Percentiles rank a stretch among this genome's conserved stretches.
phyloP scores from a whole-genome alignment of 805 yeast genomes.

The Grigorovia transvaalensis region DNA sequence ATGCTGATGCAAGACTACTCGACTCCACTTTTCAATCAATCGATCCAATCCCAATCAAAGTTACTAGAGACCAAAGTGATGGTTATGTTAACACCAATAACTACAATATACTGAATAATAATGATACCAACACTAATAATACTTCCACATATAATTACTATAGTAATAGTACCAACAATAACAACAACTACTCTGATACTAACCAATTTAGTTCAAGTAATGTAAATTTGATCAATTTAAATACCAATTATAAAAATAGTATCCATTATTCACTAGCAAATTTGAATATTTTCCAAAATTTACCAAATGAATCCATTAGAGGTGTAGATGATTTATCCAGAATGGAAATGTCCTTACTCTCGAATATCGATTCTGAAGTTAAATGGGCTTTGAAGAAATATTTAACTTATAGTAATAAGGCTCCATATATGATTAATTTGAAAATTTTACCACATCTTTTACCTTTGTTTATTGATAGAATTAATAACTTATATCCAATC shows the following conservation, averaged over 20 bases:
- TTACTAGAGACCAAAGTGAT: constrained; percentile 22
- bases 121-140: no score
- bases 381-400: constrained; percentile 55
- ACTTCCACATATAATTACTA: neutral
- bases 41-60: constrained; percentile 22
- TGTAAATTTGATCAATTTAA: neutral
- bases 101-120: no score
- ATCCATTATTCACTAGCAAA: constrained; percentile 25
- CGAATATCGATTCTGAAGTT: constrained; percentile 55
- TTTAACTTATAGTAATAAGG: constrained; percentile 32
- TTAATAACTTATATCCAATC: constrained; percentile 15
- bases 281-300: constrained; percentile 23
- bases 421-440: constrained; percentile 40
- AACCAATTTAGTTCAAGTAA: neutral
- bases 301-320: constrained; percentile 30
- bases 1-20: neutral
- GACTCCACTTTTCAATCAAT: constrained; percentile 17
- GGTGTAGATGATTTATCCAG: constrained; percentile 60
- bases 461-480: constrained; percentile 31
- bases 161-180: neutral
- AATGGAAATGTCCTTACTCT: constrained; percentile 57
- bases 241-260: constrained; percentile 1
- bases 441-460: constrained; percentile 32
- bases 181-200: neutral
- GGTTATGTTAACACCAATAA: constrained; percentile 8